Evolutionary conservation across 768 basidiomycete genomes (phyloP), one percentile per base, ranked within the genome.

Genomic region (Nidula microcarpa): DNA sequence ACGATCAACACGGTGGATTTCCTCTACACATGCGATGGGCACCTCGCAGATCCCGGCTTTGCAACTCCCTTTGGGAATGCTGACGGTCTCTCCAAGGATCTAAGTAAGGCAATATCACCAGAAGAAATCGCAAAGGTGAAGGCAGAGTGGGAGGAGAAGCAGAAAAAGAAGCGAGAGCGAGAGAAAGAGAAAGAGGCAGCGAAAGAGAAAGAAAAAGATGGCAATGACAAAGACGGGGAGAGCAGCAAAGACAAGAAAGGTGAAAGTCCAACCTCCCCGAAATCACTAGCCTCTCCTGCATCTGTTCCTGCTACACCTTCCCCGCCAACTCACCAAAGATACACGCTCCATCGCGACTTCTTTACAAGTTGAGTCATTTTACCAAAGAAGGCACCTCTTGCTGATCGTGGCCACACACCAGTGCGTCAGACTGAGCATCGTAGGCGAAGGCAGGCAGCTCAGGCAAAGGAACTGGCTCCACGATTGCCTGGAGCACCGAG

Each of bases 1-100:
- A 96, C 93, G 3, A 71, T 87, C 56, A 84, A 90, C 63, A 85
- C 88, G 7, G 74, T 81, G 9, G 95, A 97, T 68, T 97, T 94
- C 65, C 52, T 98, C 33, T 97, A 96, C 67, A 79, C 84, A 0
- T 98, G 95, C 63, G 78, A 82, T 1, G 68, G 70, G n/a, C 95
- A 98, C 71, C 80, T 97, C 52, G 72, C 74, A 5, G 94, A 98
- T 65, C 70, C 74, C 30, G 91, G 84, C 17, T 96, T 97, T 68
- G 85, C 88, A 6, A 79, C 72, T 10, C 23, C 11, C 4, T 2
- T 23, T 8, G 23, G 23, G 23, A 30, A 30, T 30, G 70, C 72
- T 43, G 68, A 83, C 48, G 70, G 67, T 47, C 71, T 72, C 45
- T 70, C 65, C 56, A 71, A 59, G 61, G 68, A 48, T 57, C 55